Evolutionary conservation across 73 alveolate species (phyloP).

Genomic region (Paramecium octaurelia): DNA sequence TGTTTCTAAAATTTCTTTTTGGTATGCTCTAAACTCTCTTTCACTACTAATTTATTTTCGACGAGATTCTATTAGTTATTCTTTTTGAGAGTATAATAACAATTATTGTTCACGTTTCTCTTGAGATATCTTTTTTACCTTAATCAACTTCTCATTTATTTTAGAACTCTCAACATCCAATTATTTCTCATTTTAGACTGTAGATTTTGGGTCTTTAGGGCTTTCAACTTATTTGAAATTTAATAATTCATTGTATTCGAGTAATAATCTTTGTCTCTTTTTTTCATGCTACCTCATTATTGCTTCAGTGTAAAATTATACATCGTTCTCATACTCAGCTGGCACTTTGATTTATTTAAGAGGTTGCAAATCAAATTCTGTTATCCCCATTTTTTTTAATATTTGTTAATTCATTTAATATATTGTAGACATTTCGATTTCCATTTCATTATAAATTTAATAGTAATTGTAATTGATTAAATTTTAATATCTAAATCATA

Average conservation of each 20-base stretch:
- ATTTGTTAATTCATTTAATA: conserved; percentile 5
- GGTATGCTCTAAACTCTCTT: neutral
- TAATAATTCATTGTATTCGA: neutral
- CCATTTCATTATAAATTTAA: neutral
- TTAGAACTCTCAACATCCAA: neutral
- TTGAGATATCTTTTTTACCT: neutral
- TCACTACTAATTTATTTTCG: neutral
- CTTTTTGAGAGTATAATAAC: neutral
- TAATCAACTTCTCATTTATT: neutral
- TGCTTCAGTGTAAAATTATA: neutral
- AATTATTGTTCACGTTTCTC: neutral
- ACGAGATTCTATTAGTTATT: neutral
- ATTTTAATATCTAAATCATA: neutral
- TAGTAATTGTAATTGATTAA: neutral
- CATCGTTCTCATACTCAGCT: neutral
- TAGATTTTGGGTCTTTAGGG: neutral
- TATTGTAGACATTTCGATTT: neutral
- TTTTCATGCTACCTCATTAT: neutral
- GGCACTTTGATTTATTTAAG: neutral
- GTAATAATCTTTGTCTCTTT: neutral
- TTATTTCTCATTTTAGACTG: neutral
- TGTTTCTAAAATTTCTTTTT: neutral
- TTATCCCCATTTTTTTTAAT: neutral
- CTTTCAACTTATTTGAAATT: neutral
- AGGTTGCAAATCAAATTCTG: neutral